Percentiles rank a stretch among this genome's conserved stretches.
phyloP scores from a whole-genome alignment of 2,329 filamentous ascomycete genomes.

The Scedosporium minutisporum region DNA sequence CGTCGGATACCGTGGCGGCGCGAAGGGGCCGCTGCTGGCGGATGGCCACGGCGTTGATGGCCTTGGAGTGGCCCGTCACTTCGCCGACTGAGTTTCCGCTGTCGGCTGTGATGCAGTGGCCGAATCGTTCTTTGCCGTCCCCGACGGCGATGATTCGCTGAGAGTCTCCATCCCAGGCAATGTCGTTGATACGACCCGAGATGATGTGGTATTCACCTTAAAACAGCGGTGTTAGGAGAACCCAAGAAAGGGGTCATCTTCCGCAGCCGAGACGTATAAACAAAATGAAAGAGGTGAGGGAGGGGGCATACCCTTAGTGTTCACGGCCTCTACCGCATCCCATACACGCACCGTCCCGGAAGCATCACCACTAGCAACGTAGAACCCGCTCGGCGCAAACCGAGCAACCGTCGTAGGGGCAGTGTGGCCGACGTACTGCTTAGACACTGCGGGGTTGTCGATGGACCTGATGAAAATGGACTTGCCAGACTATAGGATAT shows the following conservation, averaged over 20 bases:
- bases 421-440: conserved; percentile 89
- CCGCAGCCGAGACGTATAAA: background rate
- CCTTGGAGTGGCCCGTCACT: conserved; percentile 81
- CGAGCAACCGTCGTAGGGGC: conserved; percentile 82
- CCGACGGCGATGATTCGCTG: conserved; percentile 95
- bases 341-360: conserved; percentile 81
- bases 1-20: conserved; percentile 84
- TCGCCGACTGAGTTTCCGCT: conserved; percentile 95
- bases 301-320: conserved; percentile 56
- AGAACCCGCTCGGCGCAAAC: conserved; percentile 90
- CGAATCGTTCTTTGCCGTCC: conserved; percentile 86
- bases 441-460: conserved; percentile 73
- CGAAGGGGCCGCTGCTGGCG: conserved; percentile 82
- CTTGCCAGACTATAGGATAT: conserved; percentile 67
- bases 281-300: background rate
- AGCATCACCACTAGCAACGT: conserved; percentile 83
- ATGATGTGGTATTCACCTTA: conserved; percentile 84
- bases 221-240: background rate
- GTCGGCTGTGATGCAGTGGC: conserved; percentile 89
- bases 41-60: conserved; percentile 85
- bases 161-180: conserved; percentile 95
- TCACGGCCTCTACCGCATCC: conserved; percentile 77
- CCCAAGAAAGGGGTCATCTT: background rate
- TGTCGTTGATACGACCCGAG: conserved; percentile 86
- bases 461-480: conserved; percentile 94